These are phyloP conservation scores for Hypomyces perniciosus DNA, from an alignment of 2,329 filamentous ascomycete genomes.

Conservation along the genomic window DNA sequence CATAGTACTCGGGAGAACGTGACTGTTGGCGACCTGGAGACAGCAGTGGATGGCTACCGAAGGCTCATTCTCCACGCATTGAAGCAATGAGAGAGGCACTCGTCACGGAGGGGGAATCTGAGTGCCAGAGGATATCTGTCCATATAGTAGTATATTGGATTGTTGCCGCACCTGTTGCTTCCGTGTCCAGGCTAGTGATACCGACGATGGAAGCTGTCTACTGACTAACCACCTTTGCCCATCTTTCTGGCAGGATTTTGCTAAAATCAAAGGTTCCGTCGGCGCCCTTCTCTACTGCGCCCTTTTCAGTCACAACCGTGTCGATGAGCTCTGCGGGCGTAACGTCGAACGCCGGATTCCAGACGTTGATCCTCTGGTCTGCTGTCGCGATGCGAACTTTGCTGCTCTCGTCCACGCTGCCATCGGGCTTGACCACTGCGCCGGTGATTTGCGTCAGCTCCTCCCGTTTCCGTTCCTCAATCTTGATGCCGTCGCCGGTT, in stretches of 20 bases:
- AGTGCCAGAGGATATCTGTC: not conserved
- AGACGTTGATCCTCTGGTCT: constrained; percentile 71
- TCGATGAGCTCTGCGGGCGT: constrained; percentile 87
- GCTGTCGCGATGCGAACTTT: constrained; percentile 76
- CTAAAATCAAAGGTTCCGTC: constrained; percentile 65
- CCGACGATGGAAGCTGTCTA: not conserved
- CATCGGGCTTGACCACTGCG: constrained; percentile 59
- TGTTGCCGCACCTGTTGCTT: not conserved
- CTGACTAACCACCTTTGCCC: constrained; percentile 31
- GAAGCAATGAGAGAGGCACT: constrained; percentile 25
- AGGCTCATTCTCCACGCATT: constrained; percentile 55
- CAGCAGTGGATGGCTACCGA: constrained; percentile 74
- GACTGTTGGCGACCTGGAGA: constrained; percentile 67
- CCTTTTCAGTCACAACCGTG: constrained; percentile 87
- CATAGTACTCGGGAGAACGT: constrained; percentile 80
- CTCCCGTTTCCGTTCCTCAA: constrained; percentile 75
- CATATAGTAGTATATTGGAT: not conserved
- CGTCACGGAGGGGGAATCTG: not conserved
- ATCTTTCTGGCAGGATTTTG: constrained; percentile 50
- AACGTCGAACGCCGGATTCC: constrained; percentile 97
- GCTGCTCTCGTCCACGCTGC: constrained; percentile 54
- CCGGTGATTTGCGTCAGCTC: constrained; percentile 85
- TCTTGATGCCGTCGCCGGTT: constrained; percentile 74
- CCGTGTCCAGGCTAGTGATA: not conserved
- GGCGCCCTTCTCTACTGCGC: constrained; percentile 70